phyloP scores from a whole-genome alignment of 495 filamentous ascomycete species.

The Penicillium dipodomyicola region DNA sequence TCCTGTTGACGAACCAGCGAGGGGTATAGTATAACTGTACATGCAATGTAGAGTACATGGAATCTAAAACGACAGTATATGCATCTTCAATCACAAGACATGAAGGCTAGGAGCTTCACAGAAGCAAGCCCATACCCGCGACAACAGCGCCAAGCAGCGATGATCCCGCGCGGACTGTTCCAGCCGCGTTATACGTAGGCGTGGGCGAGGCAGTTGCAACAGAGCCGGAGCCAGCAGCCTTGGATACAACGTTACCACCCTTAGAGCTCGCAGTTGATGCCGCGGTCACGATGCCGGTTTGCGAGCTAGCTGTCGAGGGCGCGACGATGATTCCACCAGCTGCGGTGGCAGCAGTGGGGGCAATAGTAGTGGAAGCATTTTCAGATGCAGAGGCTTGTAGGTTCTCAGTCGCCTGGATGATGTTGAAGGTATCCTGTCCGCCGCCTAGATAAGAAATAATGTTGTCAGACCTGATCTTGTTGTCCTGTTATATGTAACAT shows the following conservation, averaged over 20 bases:
- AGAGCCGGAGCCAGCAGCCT: not conserved
- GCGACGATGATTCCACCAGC: slow-evolving; percentile 33
- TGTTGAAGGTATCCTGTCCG: slow-evolving; percentile 30
- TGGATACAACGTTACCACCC: slow-evolving; percentile 9
- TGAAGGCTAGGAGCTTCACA: slow-evolving; percentile 11
- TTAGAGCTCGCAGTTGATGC: slow-evolving; percentile 12
- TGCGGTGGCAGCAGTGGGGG: slow-evolving; percentile 17
- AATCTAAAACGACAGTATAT: slow-evolving; percentile 10
- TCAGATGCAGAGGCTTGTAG: not conserved
- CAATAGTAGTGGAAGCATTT: slow-evolving; percentile 2
- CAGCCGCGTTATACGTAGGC: slow-evolving; percentile 22
- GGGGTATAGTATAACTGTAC: not conserved
- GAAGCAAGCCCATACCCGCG: slow-evolving; percentile 23
- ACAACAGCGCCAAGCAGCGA: slow-evolving; percentile 18
- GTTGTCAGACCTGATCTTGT: not conserved
- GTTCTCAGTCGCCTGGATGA: slow-evolving; percentile 18
- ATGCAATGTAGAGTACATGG: not conserved
- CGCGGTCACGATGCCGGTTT: slow-evolving; percentile 24
- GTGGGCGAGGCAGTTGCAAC: slow-evolving; percentile 7
- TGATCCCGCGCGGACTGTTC: slow-evolving; percentile 16
- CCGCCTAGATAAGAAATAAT: slow-evolving; percentile 30
- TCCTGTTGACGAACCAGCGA: slow-evolving; percentile 1
- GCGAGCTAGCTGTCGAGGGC: slow-evolving; percentile 15
- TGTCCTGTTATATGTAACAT: not conserved
- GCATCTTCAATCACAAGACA: not conserved